These are phyloP conservation scores for Chaetoceros muelleri DNA, from an alignment of 108 stramenopile species.

Conservation along the genomic window DNA sequence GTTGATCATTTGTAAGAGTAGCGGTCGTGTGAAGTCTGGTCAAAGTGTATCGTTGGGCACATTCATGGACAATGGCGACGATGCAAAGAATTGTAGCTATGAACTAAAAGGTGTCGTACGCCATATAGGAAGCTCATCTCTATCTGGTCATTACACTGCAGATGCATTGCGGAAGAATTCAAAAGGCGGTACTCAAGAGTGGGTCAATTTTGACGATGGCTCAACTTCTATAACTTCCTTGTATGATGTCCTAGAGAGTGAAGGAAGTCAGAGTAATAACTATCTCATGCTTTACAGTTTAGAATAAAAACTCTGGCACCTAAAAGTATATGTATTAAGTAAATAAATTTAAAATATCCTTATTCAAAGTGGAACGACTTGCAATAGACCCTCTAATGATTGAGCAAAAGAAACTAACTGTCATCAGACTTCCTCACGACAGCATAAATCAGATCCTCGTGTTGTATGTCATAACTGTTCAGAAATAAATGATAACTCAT, in stretches of 20 bases:
- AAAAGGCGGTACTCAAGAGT: constrained; percentile 7
- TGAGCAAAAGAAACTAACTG: no score
- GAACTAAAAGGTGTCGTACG: constrained; percentile 46
- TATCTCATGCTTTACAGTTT: constrained; percentile 28
- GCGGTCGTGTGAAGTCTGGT: constrained; percentile 15
- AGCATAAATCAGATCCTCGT: constrained; percentile 16
- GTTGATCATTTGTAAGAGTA: constrained; percentile 42
- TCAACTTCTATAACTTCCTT: neutral
- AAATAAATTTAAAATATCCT: no score
- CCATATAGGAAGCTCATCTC: constrained; percentile 53
- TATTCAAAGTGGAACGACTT: no score
- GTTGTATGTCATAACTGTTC: constrained; percentile 8
- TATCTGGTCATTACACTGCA: constrained; percentile 65
- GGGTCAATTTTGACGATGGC: constrained; percentile 36
- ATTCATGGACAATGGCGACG: neutral
- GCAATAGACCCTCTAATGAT: no score
- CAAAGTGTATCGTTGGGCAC: constrained; percentile 6
- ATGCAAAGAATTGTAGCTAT: constrained; percentile 7
- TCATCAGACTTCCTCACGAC: constrained; percentile 8
- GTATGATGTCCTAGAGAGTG: constrained; percentile 1
- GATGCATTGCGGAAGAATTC: constrained; percentile 19
- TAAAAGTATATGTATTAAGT: no score
- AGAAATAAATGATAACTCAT: constrained; percentile 20
- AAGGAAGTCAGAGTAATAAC: constrained; percentile 18
- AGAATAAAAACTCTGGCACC: constrained; percentile 1